Evolutionary conservation across 768 basidiomycete species (phyloP), one percentile per base, ranked within the genome.

Genomic region (Lanmaoa pseudosensibilis): DNA sequence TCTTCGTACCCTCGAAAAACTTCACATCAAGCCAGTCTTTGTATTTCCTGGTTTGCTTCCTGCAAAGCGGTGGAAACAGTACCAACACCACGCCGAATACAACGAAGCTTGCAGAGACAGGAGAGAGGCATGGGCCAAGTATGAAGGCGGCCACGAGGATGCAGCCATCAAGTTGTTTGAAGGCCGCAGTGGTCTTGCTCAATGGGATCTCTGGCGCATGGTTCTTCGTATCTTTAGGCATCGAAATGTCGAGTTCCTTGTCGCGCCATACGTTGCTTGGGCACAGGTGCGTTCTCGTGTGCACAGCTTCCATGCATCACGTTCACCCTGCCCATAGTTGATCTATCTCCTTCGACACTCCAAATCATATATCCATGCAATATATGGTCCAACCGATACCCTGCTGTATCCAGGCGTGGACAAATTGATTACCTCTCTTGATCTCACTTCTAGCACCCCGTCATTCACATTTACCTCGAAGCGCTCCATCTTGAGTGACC

Each of bases 1-100:
- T 78, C 80, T 98, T 45, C 89, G 95, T 46, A 78, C 83, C 15
- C 87, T 98, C 68, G 94, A 97, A 80, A 88, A 87, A 74, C 78
- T 91, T 34, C 87, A 83, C 62, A 98, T 99, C 80, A 97, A 96
- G 70, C 97, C 97, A 21, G 93, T 99, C n/a, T 96, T 99, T 66
- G 92, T 99, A 49, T 98, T 98, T 74, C 86, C 92, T 16, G 97
- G 97, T 5, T 78, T 99, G 33, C 77, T 85, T 2, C 90, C 92
- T 1, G 85, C 85, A 63, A 87, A 86, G 59, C 84, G 88, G 54
- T 81, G 80, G 76, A 90, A 89, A 72, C 69, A 66, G 12, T 62
- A 62, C 39, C 79, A 81, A 55, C 81, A 83, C 44, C 78, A 83
- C 30, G 68, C 70, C 18, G 84, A 85, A 62, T 78, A 83, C 61